Conservation (phyloP, 352 stramenopile species). For the Pythium insidiosum region DNA sequence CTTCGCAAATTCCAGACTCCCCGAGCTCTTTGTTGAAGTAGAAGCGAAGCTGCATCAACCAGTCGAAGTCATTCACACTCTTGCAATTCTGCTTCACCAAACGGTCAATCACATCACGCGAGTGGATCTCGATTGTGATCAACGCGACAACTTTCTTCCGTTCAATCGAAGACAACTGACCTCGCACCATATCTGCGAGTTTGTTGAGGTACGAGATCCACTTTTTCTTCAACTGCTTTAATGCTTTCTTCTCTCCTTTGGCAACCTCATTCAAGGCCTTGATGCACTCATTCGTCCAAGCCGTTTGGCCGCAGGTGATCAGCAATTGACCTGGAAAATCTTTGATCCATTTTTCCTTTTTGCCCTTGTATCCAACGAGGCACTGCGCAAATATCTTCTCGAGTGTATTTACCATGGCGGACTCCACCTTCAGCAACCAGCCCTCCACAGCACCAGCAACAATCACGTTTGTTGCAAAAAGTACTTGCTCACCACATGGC, state of each 20-base stretch:
- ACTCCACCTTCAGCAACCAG: conserved; percentile 83
- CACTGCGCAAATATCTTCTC: conserved; percentile 84
- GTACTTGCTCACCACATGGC: conserved; percentile 81
- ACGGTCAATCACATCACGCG: conserved; percentile 92
- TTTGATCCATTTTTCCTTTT: conserved; percentile 95
- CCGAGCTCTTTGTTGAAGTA: conserved; percentile 84
- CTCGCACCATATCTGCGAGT: conserved; percentile 90
- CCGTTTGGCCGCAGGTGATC: conserved; percentile 90
- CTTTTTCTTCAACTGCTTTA: conserved; percentile 92
- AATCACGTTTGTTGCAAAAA: conserved; percentile 81
- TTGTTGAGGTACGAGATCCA: conserved; percentile 92
- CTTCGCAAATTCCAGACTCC: conserved; percentile 75
- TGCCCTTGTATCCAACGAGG: conserved; percentile 83
- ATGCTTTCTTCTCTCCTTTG: conserved; percentile 87
- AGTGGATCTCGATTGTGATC: conserved; percentile 97
- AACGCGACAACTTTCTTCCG: conserved; percentile 95
- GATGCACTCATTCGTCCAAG: conserved; percentile 91
- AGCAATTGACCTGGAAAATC: conserved; percentile 90
- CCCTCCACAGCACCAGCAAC: conserved; percentile 87
- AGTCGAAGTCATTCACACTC: conserved; percentile 89
- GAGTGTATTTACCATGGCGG: conserved; percentile 77
- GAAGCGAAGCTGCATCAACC: conserved; percentile 84
- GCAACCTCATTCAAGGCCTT: conserved; percentile 89
- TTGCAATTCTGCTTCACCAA: conserved; percentile 92
- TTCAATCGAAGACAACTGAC: conserved; percentile 82